These are phyloP conservation scores for Fusarium scirpi DNA, from an alignment of 2,329 filamentous ascomycete species.

Conservation along the genomic window DNA sequence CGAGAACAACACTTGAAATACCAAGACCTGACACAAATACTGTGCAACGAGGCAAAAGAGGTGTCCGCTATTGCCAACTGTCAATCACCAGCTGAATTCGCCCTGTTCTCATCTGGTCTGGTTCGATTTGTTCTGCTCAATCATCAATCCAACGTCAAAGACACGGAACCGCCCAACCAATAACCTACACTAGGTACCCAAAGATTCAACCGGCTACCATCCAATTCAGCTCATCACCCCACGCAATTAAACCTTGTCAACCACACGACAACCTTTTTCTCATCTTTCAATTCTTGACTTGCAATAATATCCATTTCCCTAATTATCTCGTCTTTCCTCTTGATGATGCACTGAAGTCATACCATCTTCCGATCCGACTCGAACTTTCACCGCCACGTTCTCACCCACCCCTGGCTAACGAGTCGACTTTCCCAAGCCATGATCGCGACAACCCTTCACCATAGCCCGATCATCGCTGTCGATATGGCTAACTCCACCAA, in stretches of 20 bases:
- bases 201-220: background rate
- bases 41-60: constrained; percentile 7
- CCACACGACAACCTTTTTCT: constrained; percentile 21
- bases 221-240: constrained; percentile 20
- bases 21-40: constrained; percentile 29
- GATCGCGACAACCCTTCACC: constrained; percentile 33
- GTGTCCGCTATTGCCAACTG: constrained; percentile 33
- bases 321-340: constrained; percentile 13
- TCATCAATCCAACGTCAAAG: constrained; percentile 30
- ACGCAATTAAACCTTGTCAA: constrained; percentile 17
- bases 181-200: constrained; percentile 1
- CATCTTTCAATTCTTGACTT: background rate
- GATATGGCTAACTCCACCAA: constrained; percentile 39
- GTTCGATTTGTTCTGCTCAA: constrained; percentile 12
- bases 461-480: constrained; percentile 35
- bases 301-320: background rate
- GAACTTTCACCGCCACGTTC: constrained; percentile 27
- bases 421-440: constrained; percentile 28
- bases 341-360: constrained; percentile 41
- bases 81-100: constrained; percentile 15
- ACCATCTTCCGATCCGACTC: constrained; percentile 14
- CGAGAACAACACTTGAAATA: constrained; percentile 8
- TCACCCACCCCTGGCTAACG: constrained; percentile 22
- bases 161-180: constrained; percentile 22
- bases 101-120: constrained; percentile 2